phyloP scores from a whole-genome alignment of 257 asterid species.

The Penstemon barbatus region DNA sequence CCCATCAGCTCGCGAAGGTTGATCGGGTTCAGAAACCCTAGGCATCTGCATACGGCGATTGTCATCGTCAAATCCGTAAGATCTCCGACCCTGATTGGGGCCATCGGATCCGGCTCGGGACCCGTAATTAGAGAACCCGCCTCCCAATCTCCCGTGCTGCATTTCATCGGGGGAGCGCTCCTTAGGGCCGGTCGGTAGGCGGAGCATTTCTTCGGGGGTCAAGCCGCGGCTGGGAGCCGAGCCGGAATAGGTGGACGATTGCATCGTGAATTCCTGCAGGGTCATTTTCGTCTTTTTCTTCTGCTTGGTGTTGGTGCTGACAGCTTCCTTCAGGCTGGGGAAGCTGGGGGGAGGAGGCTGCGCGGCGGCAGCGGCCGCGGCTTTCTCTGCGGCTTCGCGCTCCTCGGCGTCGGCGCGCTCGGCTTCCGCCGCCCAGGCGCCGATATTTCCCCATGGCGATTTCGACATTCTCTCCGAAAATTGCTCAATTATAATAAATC shows the following conservation, averaged over 20 bases:
- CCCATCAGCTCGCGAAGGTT: conserved; percentile 84
- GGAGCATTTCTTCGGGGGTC: conserved; percentile 71
- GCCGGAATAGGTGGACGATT: conserved; percentile 33
- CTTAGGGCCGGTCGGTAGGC: conserved; percentile 88
- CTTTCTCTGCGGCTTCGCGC: conserved; percentile 57
- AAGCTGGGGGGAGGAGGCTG: conserved; percentile 40
- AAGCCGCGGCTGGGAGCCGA: conserved; percentile 33
- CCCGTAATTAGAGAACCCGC: conserved; percentile 85
- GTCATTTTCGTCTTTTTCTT: conserved; percentile 85
- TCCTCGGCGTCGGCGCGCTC: conserved; percentile 90
- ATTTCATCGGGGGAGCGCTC: conserved; percentile 78
- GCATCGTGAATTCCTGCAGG: conserved; percentile 71
- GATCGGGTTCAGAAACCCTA: conserved; percentile 69
- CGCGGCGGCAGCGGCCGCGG: conserved; percentile 50
- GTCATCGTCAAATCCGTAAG: conserved; percentile 67
- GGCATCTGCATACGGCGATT: conserved; percentile 49
- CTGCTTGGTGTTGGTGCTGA: conserved; percentile 47
- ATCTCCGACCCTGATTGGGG: conserved; percentile 52
- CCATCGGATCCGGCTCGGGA: conserved; percentile 38
- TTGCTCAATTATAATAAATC: conserved; percentile 22
- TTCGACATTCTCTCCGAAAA: conserved; percentile 57
- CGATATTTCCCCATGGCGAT: conserved; percentile 91
- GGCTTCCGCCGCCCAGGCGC: conserved; percentile 95
- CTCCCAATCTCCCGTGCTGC: conserved; percentile 69
- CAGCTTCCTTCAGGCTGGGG: conserved; percentile 76